These are phyloP conservation scores for Gyromitra esculenta DNA, from an alignment of 2,329 filamentous ascomycete genomes.

Conservation along the genomic window DNA sequence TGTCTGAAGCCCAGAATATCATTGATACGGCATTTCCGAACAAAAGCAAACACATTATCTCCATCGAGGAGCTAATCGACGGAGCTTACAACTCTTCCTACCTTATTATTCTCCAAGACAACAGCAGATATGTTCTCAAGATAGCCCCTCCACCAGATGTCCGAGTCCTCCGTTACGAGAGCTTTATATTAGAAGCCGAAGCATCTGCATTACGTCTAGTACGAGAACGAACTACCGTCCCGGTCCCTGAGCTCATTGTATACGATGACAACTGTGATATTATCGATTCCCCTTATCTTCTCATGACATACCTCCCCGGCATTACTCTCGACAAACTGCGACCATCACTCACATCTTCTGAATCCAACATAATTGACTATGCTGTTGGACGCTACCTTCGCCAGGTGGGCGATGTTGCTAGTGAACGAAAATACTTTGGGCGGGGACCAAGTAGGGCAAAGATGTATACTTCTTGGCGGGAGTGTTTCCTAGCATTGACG, in stretches of 20 bases:
- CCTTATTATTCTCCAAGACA: constrained; percentile 43
- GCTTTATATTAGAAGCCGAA: constrained; percentile 53
- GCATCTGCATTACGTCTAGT: constrained; percentile 53
- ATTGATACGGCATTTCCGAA: constrained; percentile 46
- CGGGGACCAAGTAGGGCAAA: constrained; percentile 54
- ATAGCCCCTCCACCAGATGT: constrained; percentile 54
- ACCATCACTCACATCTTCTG: constrained; percentile 37
- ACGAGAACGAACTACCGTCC: constrained; percentile 27
- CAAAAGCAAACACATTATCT: constrained; percentile 12
- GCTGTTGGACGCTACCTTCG: constrained; percentile 59
- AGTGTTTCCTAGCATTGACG: constrained; percentile 68
- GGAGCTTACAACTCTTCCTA: constrained; percentile 48
- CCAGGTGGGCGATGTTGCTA: constrained; percentile 41
- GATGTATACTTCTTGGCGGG: constrained; percentile 65
- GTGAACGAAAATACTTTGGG: constrained; percentile 43
- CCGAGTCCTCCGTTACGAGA: constrained; percentile 56
- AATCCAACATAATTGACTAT: constrained; percentile 52
- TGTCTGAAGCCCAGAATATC: constrained; percentile 49
- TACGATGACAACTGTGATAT: constrained; percentile 52
- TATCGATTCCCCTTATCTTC: constrained; percentile 55
- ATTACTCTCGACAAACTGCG: constrained; percentile 50
- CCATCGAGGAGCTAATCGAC: constrained; percentile 38
- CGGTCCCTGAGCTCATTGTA: constrained; percentile 53
- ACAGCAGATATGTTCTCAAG: constrained; percentile 49
- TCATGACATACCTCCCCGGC: constrained; percentile 56